Evolutionary conservation across 2,329 filamentous ascomycete species (phyloP).

Genomic region (Aspergillus pseudoviridinutans): DNA sequence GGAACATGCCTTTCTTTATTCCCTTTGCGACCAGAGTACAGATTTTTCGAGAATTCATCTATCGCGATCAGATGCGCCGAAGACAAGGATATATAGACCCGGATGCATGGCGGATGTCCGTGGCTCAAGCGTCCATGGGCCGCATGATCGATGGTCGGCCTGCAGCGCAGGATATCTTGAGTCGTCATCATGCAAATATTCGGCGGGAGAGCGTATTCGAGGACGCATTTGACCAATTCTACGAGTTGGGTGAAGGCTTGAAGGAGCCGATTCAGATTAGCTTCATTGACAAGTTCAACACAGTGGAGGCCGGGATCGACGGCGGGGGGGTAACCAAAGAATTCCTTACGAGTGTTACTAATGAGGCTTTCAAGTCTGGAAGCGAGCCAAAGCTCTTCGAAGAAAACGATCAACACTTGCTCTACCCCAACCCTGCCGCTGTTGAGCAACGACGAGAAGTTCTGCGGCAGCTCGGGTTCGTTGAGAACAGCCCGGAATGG

Average conservation of each 20-base stretch:
- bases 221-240: conserved; percentile 83
- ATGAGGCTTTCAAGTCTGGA: conserved; percentile 70
- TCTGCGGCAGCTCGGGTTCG: conserved; percentile 50
- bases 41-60: conserved; percentile 91
- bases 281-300: conserved; percentile 87
- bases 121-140: conserved; percentile 45
- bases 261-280: conserved; percentile 97
- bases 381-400: conserved; percentile 64
- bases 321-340: conserved; percentile 97
- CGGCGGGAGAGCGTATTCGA: conserved; percentile 74
- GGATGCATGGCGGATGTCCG: conserved; percentile 67
- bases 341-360: conserved; percentile 84
- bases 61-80: conserved; percentile 70
- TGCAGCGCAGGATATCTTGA: conserved; percentile 38
- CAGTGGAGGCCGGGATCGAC: conserved; percentile 88
- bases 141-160: conserved; percentile 38
- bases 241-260: conserved; percentile 70
- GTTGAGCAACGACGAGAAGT: conserved; percentile 64
- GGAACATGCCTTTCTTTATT: conserved; percentile 96
- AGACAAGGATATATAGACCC: conserved; percentile 66
- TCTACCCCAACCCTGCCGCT: conserved; percentile 82
- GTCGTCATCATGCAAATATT: conserved; percentile 73
- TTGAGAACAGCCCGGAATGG: conserved; percentile 55
- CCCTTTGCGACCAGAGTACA: conserved; percentile 87
- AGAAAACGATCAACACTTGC: conserved; percentile 77